A percentile compares a stretch with the other conserved stretches of the same genome.
Conservation (phyloP, 2,329 filamentous ascomycete species). For the Pestalotiopsis sp. region DNA sequence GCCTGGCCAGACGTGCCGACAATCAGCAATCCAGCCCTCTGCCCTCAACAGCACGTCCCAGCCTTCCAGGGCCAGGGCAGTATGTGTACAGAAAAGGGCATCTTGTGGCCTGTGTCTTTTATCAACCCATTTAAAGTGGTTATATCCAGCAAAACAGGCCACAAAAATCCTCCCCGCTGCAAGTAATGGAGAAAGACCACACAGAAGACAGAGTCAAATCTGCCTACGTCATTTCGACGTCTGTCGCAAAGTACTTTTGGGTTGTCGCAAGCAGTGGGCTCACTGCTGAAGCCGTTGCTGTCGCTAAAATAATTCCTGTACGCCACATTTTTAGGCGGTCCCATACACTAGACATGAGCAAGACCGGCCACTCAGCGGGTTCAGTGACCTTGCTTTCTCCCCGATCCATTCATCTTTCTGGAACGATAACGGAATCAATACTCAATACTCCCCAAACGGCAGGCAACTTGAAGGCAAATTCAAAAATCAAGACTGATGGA, state of each 20-base stretch:
- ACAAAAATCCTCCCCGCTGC: neutral
- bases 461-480: too few species aligned
- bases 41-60: too few species aligned
- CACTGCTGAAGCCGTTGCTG: neutral
- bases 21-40: too few species aligned
- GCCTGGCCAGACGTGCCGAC: neutral
- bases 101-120: neutral
- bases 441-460: too few species aligned
- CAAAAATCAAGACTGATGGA: too few species aligned
- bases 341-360: neutral
- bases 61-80: neutral
- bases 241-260: conserved; percentile 2
- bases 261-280: neutral
- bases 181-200: neutral
- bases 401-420: neutral
- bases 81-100: neutral
- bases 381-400: neutral
- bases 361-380: neutral
- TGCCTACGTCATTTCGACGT: conserved; percentile 6
- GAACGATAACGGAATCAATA: neutral
- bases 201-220: neutral
- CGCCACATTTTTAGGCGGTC: neutral
- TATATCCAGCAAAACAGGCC: neutral
- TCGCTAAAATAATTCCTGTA: neutral
- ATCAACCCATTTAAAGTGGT: neutral